Evolutionary conservation across 306 rosid genomes (phyloP).

Genomic region (Castanea sativa): DNA sequence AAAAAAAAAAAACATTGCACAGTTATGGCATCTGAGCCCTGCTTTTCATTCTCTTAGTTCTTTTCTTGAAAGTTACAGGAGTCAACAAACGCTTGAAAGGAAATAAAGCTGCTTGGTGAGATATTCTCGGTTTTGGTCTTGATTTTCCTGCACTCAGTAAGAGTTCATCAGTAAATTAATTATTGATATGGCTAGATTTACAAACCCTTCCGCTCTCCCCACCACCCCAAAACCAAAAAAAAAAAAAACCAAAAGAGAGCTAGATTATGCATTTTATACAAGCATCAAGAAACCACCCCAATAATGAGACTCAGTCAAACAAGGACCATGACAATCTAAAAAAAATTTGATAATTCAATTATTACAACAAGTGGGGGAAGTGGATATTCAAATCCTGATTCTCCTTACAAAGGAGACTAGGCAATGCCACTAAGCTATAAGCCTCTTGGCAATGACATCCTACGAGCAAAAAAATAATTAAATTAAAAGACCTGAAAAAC

Average conservation of each 20-base stretch:
- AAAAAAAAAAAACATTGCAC: background rate
- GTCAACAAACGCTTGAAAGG: slow-evolving; percentile 58
- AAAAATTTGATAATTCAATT: background rate
- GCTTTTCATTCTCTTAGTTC: slow-evolving; percentile 41
- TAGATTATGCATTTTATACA: background rate
- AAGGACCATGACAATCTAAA: background rate
- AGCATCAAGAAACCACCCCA: background rate
- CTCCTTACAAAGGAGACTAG: too few species aligned
- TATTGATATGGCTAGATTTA: background rate
- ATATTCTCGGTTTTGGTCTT: slow-evolving; percentile 36
- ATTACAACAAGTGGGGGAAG: too few species aligned
- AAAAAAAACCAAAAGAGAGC: too few species aligned
- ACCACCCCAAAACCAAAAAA: too few species aligned
- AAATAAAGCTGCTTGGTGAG: slow-evolving; percentile 18
- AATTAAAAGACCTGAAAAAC: background rate
- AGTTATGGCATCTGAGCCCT: slow-evolving; percentile 24
- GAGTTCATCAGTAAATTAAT: slow-evolving; percentile 10
- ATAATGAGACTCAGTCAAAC: too few species aligned
- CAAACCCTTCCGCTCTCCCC: too few species aligned
- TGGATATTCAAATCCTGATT: too few species aligned
- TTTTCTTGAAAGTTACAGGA: slow-evolving; percentile 53
- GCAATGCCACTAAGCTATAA: too few species aligned
- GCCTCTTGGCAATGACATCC: too few species aligned
- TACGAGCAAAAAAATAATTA: background rate
- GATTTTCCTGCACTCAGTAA: slow-evolving; percentile 42